Evolutionary conservation across 164 flowering plant genomes (phyloP).

Genomic region (Houttuynia cordata): DNA sequence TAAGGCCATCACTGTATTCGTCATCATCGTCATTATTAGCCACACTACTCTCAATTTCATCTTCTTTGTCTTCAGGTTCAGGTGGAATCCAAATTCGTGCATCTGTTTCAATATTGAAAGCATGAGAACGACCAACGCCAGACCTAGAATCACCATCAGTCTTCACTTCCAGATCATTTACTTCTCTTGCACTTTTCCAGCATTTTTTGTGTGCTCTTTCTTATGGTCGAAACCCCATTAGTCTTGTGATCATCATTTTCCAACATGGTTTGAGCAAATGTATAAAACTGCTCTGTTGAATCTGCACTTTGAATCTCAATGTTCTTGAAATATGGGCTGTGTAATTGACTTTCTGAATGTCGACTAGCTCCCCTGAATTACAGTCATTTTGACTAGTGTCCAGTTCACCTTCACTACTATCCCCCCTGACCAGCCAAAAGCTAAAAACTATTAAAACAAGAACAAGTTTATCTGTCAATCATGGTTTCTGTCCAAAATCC

Average conservation of each 20-base stretch:
- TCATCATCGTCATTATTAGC: constrained; percentile 61
- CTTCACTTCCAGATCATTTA: neutral
- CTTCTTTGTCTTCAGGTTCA: constrained; percentile 58
- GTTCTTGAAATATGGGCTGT: neutral
- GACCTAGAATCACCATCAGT: neutral
- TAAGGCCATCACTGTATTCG: constrained; percentile 41
- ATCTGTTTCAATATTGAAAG: constrained; percentile 26
- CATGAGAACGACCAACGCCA: constrained; percentile 13
- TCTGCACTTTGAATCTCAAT: neutral
- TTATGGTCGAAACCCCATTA: neutral
- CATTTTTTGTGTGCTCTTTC: neutral
- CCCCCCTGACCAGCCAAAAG: neutral
- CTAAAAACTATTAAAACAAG: too few relatives aligned
- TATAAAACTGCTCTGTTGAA: neutral
- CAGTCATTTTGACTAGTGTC: neutral
- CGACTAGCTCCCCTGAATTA: neutral
- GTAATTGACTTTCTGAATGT: neutral
- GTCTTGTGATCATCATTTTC: neutral
- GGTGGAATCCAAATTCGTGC: constrained; percentile 65
- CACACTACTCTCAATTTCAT: constrained; percentile 46
- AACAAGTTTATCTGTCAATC: neutral
- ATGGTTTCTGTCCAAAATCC: neutral
- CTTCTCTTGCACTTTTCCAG: neutral
- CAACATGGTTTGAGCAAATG: neutral
- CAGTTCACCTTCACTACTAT: neutral